Evolutionary conservation across 176 grass and related monocot species (phyloP), one percentile per base, ranked within the genome.

Genomic region (Echinochloa phyllopogon): DNA sequence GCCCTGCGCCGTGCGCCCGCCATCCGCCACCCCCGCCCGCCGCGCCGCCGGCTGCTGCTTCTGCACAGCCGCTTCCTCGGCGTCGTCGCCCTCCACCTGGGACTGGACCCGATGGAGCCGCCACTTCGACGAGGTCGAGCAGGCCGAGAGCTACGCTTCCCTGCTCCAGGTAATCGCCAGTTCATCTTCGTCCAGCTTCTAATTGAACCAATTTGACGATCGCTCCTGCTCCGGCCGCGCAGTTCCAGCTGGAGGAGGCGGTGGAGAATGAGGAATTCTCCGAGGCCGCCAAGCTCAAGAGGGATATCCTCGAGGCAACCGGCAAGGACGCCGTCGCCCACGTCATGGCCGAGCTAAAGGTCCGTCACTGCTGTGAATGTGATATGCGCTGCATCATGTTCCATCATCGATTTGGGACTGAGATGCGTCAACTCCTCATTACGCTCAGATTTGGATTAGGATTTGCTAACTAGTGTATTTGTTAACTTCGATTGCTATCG

Each of bases 241-340:
- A 93, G 89, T 98, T 98, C 86, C 91, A 98, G 87, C 85, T 98
- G 23, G 93, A 98, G 89, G 96, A 98, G 87, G 96, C 96, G 41
- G 87, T 98, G 18, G 96, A 98, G 10, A 94, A 85, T 47, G 89
- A 98, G 81, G 96, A 98, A 87, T 96, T 98, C 75, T 49, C 66
- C 0, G 91, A 98, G 87, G 96, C 96, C 45, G 80, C 89, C 51
- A 90, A 84, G 36, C 85, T 95, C 80, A 95, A 98, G 85, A 82
- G 45, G 10, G 79, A 89, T 39, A 92, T 98, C 59, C 67, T 80
- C 41, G 93, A 94, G 85, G 72, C 86, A 45, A 77, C 83, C 48
- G 87, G 85, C 23, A 85, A 72, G 78, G 93, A 98, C 40, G 83
- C 86, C 23, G 87, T 95, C 21, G 87, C 93, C 21, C 81, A 90